A percentile compares a stretch with the other conserved stretches of the same genome.
These are phyloP conservation scores for Gossypium turneri DNA, from an alignment of 345 rosid species.

Conservation along the genomic window DNA sequence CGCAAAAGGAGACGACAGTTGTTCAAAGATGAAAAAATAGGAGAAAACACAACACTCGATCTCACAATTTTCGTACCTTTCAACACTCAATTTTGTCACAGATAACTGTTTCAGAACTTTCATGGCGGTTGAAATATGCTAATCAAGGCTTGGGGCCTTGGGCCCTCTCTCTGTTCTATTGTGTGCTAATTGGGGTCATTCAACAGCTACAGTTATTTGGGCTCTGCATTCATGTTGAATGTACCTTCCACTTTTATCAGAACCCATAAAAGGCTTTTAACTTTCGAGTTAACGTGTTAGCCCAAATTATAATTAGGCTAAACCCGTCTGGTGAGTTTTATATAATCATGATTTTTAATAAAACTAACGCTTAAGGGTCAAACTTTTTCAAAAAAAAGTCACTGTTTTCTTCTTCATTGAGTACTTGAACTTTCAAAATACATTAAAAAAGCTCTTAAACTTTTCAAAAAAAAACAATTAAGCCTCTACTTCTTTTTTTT, in stretches of 20 bases:
- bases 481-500: fast-evolving
- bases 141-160: background rate
- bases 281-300: background rate
- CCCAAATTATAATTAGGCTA: background rate
- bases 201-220: background rate
- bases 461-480: fast-evolving
- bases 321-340: background rate
- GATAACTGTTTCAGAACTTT: background rate
- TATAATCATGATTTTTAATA: no score
- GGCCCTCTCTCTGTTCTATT: background rate
- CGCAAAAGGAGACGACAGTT: background rate
- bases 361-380: no score
- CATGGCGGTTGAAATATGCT: background rate
- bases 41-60: no score
- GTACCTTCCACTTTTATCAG: background rate
- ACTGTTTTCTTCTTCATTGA: no score
- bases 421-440: no score
- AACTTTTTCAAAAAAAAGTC: no score
- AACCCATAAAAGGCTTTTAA: background rate
- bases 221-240: background rate
- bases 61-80: no score
- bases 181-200: background rate
- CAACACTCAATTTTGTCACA: no score
- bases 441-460: fast-evolving
- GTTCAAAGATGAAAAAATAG: background rate